These are phyloP conservation scores for Aspergillus sp. DNA, from an alignment of 2,329 filamentous ascomycete species.

Conservation along the genomic window DNA sequence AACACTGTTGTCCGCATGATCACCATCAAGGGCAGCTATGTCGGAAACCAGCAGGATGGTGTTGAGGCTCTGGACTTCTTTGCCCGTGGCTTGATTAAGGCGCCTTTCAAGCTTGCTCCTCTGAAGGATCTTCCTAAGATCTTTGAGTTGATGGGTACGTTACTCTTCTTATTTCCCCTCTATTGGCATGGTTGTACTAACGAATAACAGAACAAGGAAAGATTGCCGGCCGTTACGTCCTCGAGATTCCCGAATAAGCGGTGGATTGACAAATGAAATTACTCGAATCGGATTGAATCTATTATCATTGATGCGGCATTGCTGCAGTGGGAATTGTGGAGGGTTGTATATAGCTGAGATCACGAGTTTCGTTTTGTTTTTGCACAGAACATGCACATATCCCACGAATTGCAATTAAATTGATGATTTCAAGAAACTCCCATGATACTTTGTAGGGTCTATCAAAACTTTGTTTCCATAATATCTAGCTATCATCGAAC, in stretches of 20 bases:
- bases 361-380: neutral
- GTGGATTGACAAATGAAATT: neutral
- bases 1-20: constrained; percentile 85
- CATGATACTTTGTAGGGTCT: no score
- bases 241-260: constrained; percentile 3
- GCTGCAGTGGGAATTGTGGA: neutral
- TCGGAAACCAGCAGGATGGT: constrained; percentile 83
- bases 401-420: neutral
- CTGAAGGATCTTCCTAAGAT: constrained; percentile 75
- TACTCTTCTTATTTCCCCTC: neutral
- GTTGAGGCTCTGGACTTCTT: constrained; percentile 88
- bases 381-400: neutral
- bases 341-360: neutral
- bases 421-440: no score
- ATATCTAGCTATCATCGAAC: no score
- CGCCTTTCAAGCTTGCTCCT: constrained; percentile 78
- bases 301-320: neutral
- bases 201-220: neutral
- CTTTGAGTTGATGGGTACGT: constrained; percentile 63
- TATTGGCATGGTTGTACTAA: neutral
- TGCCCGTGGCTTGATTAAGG: constrained; percentile 74
- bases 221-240: constrained; percentile 6
- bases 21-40: constrained; percentile 83
- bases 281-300: neutral
- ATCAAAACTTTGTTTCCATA: no score